These are phyloP conservation scores for Sanghuangporus baumii DNA, from an alignment of 1,284 basidiomycete genomes.

Conservation along the genomic window DNA sequence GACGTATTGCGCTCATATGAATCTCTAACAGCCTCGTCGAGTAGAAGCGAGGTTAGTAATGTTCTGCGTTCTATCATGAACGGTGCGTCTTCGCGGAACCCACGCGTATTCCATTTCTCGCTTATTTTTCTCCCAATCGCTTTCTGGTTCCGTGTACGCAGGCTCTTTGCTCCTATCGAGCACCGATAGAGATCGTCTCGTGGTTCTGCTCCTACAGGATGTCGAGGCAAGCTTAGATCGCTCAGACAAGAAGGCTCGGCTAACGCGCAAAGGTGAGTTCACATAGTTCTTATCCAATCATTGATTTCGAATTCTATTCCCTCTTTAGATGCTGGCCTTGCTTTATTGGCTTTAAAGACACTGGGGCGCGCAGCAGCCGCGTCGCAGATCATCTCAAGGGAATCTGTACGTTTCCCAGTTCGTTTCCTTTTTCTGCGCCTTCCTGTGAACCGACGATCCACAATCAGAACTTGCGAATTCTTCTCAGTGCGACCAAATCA, in stretches of 20 bases:
- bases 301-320: slow-evolving; percentile 6
- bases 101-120: slow-evolving; percentile 11
- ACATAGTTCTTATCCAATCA: neutral
- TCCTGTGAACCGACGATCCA: slow-evolving; percentile 20
- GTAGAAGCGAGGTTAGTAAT: slow-evolving; percentile 38
- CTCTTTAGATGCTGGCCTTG: slow-evolving; percentile 49
- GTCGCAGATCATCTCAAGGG: slow-evolving; percentile 54
- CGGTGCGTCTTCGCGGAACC: slow-evolving; percentile 26
- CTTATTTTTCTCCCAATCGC: neutral
- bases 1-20: slow-evolving; percentile 37
- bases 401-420: slow-evolving; percentile 44
- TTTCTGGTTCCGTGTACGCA: slow-evolving; percentile 30
- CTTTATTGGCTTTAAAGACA: slow-evolving; percentile 69
- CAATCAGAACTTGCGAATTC: slow-evolving; percentile 40
- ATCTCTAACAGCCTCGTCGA: slow-evolving; percentile 39
- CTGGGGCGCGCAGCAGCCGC: slow-evolving; percentile 69
- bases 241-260: slow-evolving; percentile 20
- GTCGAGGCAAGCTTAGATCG: slow-evolving; percentile 34
- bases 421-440: slow-evolving; percentile 31
- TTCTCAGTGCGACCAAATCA: slow-evolving; percentile 18
- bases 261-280: slow-evolving; percentile 8
- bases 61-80: slow-evolving; percentile 44
- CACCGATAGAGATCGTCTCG: slow-evolving; percentile 40
- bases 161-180: slow-evolving; percentile 38
- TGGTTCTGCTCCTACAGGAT: slow-evolving; percentile 56